Percentiles rank a stretch among this genome's conserved stretches.
Conservation (phyloP, 805 yeast species). For the Sugiyamaella smithiae region DNA sequence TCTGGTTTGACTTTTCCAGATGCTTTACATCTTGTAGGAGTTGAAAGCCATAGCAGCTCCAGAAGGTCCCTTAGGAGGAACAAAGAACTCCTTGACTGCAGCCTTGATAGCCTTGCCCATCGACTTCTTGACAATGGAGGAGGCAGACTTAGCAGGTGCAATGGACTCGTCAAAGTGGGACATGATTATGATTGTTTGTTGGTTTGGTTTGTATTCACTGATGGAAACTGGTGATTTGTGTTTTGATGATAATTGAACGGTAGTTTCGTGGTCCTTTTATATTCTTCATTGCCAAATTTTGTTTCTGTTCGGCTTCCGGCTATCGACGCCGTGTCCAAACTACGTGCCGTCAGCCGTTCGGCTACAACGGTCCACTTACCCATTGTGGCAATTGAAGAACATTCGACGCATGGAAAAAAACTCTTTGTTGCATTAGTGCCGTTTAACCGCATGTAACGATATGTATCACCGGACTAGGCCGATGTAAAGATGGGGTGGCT, state of each 20-base stretch:
- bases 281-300: neutral
- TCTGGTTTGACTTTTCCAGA: neutral
- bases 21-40: neutral
- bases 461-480: too few species aligned
- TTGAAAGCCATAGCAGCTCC: neutral
- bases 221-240: neutral
- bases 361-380: neutral
- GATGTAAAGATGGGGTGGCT: too few species aligned
- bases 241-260: neutral
- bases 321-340: neutral
- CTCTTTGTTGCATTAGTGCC: neutral
- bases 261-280: neutral
- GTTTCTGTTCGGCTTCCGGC: neutral
- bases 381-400: neutral
- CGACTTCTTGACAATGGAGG: constrained; percentile 1
- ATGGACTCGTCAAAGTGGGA: constrained; percentile 3
- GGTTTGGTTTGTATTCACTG: neutral
- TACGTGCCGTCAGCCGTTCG: neutral
- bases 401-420: neutral
- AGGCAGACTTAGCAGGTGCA: constrained; percentile 10
- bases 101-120: constrained; percentile 1
- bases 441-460: too few species aligned
- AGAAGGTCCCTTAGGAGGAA: neutral
- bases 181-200: neutral
- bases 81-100: constrained; percentile 1